Evolutionary conservation across 169 alveolate genomes (phyloP), one percentile per base, ranked within the genome.

Genomic region (Toxoplasma gondii): DNA sequence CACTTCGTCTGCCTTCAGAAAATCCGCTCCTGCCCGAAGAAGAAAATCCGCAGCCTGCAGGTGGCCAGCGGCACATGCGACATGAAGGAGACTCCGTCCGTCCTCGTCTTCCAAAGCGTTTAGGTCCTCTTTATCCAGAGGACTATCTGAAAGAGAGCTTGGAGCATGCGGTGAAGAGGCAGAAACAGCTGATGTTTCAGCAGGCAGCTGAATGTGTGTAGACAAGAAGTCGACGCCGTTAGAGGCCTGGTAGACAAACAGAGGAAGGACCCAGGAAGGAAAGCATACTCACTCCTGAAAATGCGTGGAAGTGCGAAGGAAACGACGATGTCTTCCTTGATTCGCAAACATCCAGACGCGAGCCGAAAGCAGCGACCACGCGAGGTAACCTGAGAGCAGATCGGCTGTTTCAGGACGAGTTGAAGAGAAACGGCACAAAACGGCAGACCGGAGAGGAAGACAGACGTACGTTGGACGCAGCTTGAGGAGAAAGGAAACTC

Each of bases 1-100:
- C 27, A 82, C 90, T 91, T 92, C 88, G 70, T 92, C 94, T 34
- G 94, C 92, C 29, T 80, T 36, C 43, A 82, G 78, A 27, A 84
- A 84, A 7, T 53, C 84, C 64, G 91, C 94, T 9, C 94, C 94
- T 12, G 94, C 91, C 44, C 88, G 94, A 49, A 92, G 92, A 67
- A 92, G 94, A 88, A 81, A 43, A 34, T 92, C 92, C 38, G 82
- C 94, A 10, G 94, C 94, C 67, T 88, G 86, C 36, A 49, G 91
- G 7, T 84, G 91, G 53, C 94, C 94, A 17, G 87, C 94, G 7
- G 94, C 94, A 83, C 91, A 88, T 69, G 94, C 94, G 34, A 92
- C 94, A 67, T 92, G 94, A 49, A 92, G 86, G 0, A 88, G 90
- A 34, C 91, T 58, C 84, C 78, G 64, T 54, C 94, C 94, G 92